These are phyloP conservation scores for Termitomyces sp. DNA, from an alignment of 768 basidiomycete species.

Conservation along the genomic window DNA sequence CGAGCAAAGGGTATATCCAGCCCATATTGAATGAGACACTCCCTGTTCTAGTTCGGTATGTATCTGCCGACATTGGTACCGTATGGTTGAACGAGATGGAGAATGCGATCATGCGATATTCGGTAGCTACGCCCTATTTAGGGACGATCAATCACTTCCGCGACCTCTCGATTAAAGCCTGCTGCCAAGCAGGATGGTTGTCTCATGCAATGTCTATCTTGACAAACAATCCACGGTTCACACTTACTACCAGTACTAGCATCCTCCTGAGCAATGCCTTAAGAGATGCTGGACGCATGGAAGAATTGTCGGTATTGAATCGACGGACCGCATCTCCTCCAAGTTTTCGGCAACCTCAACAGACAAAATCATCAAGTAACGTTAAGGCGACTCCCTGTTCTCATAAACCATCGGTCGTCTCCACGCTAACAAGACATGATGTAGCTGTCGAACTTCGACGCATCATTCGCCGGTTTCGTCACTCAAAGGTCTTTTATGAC, in stretches of 20 bases:
- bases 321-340: background rate
- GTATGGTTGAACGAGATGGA: conserved; percentile 12
- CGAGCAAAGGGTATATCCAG: conserved; percentile 18
- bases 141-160: conserved; percentile 3
- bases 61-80: background rate
- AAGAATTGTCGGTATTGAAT: conserved; percentile 4
- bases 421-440: background rate
- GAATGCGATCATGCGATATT: conserved; percentile 4
- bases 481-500: background rate
- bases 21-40: conserved; percentile 14
- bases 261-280: conserved; percentile 6
- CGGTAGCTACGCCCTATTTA: background rate
- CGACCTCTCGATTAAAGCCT: conserved; percentile 10
- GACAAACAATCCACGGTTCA: conserved; percentile 1
- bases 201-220: conserved; percentile 9
- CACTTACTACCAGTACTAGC: conserved; percentile 6
- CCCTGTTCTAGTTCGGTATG: conserved; percentile 12
- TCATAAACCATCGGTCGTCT: background rate
- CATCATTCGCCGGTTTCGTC: conserved; percentile 3
- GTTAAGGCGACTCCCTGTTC: background rate
- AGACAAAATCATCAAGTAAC: no score
- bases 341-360: background rate
- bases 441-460: conserved; percentile 5
- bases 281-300: background rate
- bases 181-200: conserved; percentile 15